These are phyloP conservation scores for Coniophora puteana DNA, from an alignment of 1,284 basidiomycete species.

Conservation along the genomic window DNA sequence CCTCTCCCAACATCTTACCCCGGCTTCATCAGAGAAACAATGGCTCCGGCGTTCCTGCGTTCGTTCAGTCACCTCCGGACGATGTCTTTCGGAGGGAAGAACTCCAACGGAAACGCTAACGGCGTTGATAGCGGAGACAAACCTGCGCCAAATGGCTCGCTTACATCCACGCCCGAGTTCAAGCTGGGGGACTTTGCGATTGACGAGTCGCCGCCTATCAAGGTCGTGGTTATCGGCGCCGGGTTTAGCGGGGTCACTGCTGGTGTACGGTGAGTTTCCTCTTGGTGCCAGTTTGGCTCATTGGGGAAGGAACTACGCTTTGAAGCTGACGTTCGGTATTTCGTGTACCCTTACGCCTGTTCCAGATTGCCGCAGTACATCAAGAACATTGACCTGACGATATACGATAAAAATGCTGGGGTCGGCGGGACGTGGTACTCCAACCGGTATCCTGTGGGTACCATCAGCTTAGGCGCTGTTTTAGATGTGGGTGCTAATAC, in stretches of 20 bases:
- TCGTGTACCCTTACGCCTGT: neutral
- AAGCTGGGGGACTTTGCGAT: slow-evolving; percentile 14
- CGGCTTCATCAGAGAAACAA: neutral
- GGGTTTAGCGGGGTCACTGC: slow-evolving; percentile 43
- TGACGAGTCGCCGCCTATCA: slow-evolving; percentile 14
- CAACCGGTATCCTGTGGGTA: slow-evolving; percentile 35
- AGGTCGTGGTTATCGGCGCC: slow-evolving; percentile 17
- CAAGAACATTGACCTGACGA: slow-evolving; percentile 48
- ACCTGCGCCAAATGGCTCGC: too few species aligned
- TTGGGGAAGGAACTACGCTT: too few species aligned
- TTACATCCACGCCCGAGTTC: neutral
- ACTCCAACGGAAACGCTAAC: neutral
- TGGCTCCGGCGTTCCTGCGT: neutral
- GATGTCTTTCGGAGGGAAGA: neutral
- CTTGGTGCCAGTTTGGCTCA: too few species aligned
- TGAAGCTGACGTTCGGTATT: neutral
- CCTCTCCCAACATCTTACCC: neutral
- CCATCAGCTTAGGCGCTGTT: neutral
- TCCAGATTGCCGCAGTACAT: slow-evolving; percentile 52
- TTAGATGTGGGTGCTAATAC: slow-evolving; percentile 1
- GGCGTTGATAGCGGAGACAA: neutral
- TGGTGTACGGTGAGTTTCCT: slow-evolving; percentile 40
- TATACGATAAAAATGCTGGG: slow-evolving; percentile 58
- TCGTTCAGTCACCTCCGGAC: too few species aligned
- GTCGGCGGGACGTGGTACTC: slow-evolving; percentile 58